phyloP scores from a whole-genome alignment of 2,329 filamentous ascomycete genomes.

The Neofusicoccum cordaticola region DNA sequence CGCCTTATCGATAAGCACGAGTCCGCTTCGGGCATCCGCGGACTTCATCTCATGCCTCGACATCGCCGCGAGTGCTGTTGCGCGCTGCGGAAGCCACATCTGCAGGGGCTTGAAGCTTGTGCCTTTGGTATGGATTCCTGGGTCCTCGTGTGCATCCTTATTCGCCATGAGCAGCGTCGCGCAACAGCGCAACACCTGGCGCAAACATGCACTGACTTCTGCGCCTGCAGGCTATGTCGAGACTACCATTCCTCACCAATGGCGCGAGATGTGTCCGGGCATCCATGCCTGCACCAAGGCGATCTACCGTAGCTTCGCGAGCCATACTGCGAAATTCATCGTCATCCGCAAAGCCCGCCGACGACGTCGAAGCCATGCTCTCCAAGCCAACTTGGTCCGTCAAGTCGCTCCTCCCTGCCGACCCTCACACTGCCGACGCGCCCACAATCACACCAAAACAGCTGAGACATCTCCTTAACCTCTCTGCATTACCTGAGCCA shows the following conservation, averaged over 20 bases:
- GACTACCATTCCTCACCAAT: not conserved
- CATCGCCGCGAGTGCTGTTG: not conserved
- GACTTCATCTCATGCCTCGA: not conserved
- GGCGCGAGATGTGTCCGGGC: not conserved
- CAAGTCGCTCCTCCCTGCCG: slow-evolving; percentile 63
- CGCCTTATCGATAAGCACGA: slow-evolving; percentile 7
- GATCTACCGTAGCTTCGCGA: not conserved
- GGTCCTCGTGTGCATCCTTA: too few relatives aligned
- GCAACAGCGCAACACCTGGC: not conserved
- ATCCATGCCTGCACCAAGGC: not conserved
- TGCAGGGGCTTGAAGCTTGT: not conserved
- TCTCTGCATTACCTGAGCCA: slow-evolving; percentile 82
- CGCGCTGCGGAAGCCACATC: not conserved
- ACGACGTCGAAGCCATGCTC: slow-evolving; percentile 47
- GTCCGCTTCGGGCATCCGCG: not conserved
- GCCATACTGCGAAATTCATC: not conserved
- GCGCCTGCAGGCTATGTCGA: not conserved
- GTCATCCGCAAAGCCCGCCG: not conserved
- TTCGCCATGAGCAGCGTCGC: not conserved
- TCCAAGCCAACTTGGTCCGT: slow-evolving; percentile 81
- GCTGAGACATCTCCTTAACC: slow-evolving; percentile 79
- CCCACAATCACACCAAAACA: slow-evolving; percentile 60
- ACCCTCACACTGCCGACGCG: slow-evolving; percentile 27
- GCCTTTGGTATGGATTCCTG: not conserved
- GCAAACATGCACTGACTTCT: not conserved